A percentile compares a stretch with the other conserved stretches of the same genome.
These are phyloP conservation scores for Neckera pumila DNA, from an alignment of 225 moss, liverwort and hornwort genomes.

Conservation along the genomic window DNA sequence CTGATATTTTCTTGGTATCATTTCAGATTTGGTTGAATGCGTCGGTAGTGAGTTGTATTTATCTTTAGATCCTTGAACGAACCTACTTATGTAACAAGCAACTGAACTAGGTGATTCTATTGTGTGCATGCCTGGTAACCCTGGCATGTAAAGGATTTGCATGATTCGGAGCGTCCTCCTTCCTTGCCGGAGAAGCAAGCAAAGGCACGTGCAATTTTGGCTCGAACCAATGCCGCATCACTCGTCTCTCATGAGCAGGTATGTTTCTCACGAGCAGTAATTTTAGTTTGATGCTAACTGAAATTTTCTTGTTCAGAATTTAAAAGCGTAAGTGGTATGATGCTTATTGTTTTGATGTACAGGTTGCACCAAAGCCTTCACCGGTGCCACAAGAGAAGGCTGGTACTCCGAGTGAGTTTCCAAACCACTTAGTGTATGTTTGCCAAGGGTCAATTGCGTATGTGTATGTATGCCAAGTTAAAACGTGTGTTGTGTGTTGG, in stretches of 20 bases:
- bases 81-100: not conserved
- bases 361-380: constrained; percentile 28
- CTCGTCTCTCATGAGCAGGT: constrained; percentile 87
- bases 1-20: not conserved
- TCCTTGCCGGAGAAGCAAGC: constrained; percentile 75
- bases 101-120: not conserved
- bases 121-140: not conserved
- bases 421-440: not conserved
- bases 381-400: constrained; percentile 26
- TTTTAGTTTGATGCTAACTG: not conserved
- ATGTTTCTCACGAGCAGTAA: not conserved
- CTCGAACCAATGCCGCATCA: constrained; percentile 79
- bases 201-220: constrained; percentile 91
- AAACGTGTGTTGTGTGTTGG: not conserved
- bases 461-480: not conserved
- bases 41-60: not conserved
- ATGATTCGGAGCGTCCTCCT: constrained; percentile 75
- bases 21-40: not conserved
- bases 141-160: constrained; percentile 46
- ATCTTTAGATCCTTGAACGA: not conserved
- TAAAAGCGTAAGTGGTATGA: not conserved
- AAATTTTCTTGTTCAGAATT: not conserved
- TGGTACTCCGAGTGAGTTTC: constrained; percentile 25
- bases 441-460: not conserved
- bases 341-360: not conserved